A percentile compares a stretch with the other conserved stretches of the same genome.
Evolutionary conservation across 768 basidiomycete species (phyloP).

Genomic region (Pleurotus tuoliensis): DNA sequence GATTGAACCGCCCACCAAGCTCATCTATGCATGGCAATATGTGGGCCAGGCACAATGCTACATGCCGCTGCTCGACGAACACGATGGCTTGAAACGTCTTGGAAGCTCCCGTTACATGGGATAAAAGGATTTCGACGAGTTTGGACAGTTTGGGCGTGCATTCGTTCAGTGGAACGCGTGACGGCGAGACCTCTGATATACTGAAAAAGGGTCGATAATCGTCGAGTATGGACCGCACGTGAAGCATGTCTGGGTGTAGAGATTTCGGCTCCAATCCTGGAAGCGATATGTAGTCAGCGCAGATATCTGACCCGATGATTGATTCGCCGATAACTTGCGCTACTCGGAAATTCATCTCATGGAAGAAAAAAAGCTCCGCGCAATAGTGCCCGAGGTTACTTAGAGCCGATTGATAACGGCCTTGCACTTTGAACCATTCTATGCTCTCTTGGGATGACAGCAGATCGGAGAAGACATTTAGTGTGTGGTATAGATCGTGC

Average conservation of each 20-base stretch:
- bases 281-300: constrained; percentile 8
- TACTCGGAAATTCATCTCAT: constrained; percentile 53
- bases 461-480: constrained; percentile 28
- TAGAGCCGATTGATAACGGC: constrained; percentile 58
- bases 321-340: constrained; percentile 29
- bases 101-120: constrained; percentile 22
- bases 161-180: constrained; percentile 52
- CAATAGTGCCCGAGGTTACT: constrained; percentile 68
- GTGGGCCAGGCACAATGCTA: constrained; percentile 65
- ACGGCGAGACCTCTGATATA: constrained; percentile 28
- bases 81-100: constrained; percentile 71
- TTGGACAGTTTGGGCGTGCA: constrained; percentile 68
- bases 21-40: constrained; percentile 59
- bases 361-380: constrained; percentile 68
- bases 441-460: constrained; percentile 55
- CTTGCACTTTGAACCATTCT: constrained; percentile 56
- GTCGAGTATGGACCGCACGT: constrained; percentile 45
- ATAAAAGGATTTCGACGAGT: constrained; percentile 58
- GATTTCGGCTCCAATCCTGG: constrained; percentile 15
- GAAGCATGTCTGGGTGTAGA: constrained; percentile 39
- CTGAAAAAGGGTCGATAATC: constrained; percentile 37
- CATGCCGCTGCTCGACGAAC: constrained; percentile 84
- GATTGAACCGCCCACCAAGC: constrained; percentile 51
- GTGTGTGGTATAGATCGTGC: constrained; percentile 40
- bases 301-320: constrained; percentile 7